Conservation (phyloP, 1,139 yeast species). For the Taphrina betulina region DNA sequence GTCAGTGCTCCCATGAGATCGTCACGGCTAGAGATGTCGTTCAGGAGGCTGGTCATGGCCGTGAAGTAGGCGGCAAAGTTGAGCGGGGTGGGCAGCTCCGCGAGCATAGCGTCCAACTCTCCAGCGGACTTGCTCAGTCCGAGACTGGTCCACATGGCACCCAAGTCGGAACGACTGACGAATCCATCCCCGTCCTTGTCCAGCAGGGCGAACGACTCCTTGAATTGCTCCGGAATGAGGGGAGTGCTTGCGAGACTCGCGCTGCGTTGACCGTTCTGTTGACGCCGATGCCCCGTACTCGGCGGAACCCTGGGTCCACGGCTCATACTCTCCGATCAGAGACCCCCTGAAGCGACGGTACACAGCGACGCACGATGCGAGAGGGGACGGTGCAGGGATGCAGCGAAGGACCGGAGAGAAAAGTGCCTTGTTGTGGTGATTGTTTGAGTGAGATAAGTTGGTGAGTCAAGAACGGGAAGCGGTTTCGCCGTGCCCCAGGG, state of each 20-base stretch:
- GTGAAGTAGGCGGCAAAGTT: slow-evolving; percentile 71
- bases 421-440: too few species aligned
- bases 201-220: slow-evolving; percentile 61
- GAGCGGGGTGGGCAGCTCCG: slow-evolving; percentile 57
- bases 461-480: too few species aligned
- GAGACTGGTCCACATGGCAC: slow-evolving; percentile 55
- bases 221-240: slow-evolving; percentile 40
- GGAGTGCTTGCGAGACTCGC: slow-evolving; percentile 27
- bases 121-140: slow-evolving; percentile 50
- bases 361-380: too few species aligned
- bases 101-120: slow-evolving; percentile 48
- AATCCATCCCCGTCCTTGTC: slow-evolving; percentile 81
- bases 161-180: slow-evolving; percentile 61
- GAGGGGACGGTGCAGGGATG: too few species aligned
- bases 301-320: slow-evolving; percentile 1
- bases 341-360: too few species aligned
- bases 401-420: too few species aligned
- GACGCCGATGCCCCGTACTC: background rate
- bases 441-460: too few species aligned
- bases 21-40: slow-evolving; percentile 58
- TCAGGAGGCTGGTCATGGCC: slow-evolving; percentile 61
- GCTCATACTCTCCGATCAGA: too few species aligned
- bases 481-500: too few species aligned
- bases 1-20: slow-evolving; percentile 65
- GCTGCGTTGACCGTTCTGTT: slow-evolving; percentile 14